phyloP scores from a whole-genome alignment of 2,329 filamentous ascomycete species.

The Aureobasidium vineae region DNA sequence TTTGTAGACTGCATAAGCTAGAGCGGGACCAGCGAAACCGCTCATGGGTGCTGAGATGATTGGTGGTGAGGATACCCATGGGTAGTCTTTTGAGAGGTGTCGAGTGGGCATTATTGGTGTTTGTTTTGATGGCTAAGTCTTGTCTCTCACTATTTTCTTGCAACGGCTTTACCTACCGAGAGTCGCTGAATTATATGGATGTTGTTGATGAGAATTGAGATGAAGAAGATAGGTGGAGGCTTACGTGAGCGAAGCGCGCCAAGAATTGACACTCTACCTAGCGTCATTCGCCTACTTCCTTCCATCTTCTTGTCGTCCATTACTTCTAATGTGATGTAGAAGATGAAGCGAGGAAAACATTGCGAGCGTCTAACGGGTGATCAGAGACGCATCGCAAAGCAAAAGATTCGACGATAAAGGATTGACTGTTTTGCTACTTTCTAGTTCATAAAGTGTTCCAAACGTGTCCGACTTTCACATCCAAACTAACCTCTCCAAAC shows the following conservation, averaged over 20 bases:
- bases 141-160: background rate
- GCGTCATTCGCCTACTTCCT: background rate
- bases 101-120: background rate
- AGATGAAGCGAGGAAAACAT: too few species aligned
- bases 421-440: background rate
- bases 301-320: background rate
- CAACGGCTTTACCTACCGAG: background rate
- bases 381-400: background rate
- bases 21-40: conserved; percentile 1
- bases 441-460: background rate
- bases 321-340: too few species aligned
- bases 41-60: conserved; percentile 12
- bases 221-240: background rate
- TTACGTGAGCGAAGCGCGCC: background rate
- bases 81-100: background rate
- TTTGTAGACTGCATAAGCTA: conserved; percentile 1
- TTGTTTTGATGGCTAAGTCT: background rate
- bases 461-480: background rate
- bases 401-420: background rate
- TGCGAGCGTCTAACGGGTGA: too few species aligned
- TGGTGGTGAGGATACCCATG: background rate
- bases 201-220: background rate
- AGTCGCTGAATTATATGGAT: background rate
- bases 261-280: background rate
- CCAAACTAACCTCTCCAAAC: background rate